Conservation (phyloP, 768 basidiomycete species). For the Tricholoma bakamatsutake region DNA sequence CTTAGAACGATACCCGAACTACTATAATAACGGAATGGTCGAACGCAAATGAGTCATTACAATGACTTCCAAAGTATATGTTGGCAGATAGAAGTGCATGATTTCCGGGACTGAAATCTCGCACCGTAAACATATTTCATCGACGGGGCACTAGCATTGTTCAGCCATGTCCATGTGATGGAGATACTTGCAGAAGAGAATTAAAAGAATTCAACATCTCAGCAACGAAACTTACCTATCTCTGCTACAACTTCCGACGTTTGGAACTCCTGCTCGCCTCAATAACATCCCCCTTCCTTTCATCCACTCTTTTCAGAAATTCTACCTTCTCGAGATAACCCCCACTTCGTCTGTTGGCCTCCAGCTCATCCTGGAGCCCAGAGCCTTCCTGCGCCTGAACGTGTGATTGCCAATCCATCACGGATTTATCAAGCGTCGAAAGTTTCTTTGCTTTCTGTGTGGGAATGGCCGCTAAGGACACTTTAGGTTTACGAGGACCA, state of each 20-base stretch:
- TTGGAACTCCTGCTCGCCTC: constrained; percentile 54
- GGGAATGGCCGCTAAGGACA: constrained; percentile 49
- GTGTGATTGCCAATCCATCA: constrained; percentile 81
- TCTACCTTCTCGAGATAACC: constrained; percentile 85
- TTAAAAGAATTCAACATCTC: not conserved
- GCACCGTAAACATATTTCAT: no score
- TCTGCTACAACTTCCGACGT: constrained; percentile 32
- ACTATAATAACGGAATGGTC: no score
- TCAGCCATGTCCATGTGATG: no score
- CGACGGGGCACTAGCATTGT: no score
- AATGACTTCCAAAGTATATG: no score
- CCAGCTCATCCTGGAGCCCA: constrained; percentile 63
- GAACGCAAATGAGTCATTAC: no score
- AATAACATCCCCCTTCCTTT: constrained; percentile 58
- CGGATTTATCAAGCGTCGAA: constrained; percentile 79
- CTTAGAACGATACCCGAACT: no score
- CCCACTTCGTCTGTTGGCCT: constrained; percentile 64
- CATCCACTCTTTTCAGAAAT: constrained; percentile 71
- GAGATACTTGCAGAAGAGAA: not conserved
- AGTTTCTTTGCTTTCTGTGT: constrained; percentile 65
- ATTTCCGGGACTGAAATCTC: no score
- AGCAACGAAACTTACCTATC: not conserved
- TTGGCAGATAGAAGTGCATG: no score
- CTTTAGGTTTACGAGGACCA: constrained; percentile 65
- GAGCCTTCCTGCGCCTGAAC: constrained; percentile 35